Evolutionary conservation across 305 asterid genomes (phyloP).

Genomic region (Stenogyne calaminthoides): DNA sequence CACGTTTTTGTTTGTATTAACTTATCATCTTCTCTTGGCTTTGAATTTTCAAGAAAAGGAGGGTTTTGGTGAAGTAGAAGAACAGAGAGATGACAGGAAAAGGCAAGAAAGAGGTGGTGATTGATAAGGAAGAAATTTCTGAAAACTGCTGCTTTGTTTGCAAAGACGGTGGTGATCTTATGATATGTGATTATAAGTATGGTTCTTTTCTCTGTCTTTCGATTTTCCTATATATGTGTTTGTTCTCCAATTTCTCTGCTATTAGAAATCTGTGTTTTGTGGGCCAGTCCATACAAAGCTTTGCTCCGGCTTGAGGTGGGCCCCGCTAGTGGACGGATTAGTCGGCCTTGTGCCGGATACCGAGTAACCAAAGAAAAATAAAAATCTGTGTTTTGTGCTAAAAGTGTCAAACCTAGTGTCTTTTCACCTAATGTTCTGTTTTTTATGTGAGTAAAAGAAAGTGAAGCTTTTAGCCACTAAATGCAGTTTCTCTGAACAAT

Average conservation of each 20-base stretch:
- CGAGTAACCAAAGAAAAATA: no score
- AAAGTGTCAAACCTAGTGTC: not conserved
- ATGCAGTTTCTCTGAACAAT: not conserved
- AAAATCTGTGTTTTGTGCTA: not conserved
- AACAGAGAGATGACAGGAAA: constrained; percentile 29
- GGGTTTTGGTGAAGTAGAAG: constrained; percentile 12
- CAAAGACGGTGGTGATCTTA: constrained; percentile 57
- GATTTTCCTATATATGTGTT: not conserved
- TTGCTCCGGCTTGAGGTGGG: no score
- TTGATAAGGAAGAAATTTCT: constrained; percentile 40
- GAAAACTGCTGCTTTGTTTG: constrained; percentile 60
- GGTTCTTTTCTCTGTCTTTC: not conserved
- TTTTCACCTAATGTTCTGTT: not conserved
- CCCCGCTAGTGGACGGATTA: no score
- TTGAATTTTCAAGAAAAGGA: not conserved
- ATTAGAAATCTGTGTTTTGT: not conserved
- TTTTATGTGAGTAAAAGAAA: not conserved
- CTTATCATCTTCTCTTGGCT: not conserved
- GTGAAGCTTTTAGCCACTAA: not conserved
- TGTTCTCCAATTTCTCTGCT: not conserved
- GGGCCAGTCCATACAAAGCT: no score
- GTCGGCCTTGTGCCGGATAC: no score
- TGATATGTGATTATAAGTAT: constrained; percentile 59
- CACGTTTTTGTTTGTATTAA: not conserved
- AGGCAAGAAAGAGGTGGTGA: constrained; percentile 26